Conservation (phyloP, 2,329 filamentous ascomycete species). For the Aspergillus terreus region DNA sequence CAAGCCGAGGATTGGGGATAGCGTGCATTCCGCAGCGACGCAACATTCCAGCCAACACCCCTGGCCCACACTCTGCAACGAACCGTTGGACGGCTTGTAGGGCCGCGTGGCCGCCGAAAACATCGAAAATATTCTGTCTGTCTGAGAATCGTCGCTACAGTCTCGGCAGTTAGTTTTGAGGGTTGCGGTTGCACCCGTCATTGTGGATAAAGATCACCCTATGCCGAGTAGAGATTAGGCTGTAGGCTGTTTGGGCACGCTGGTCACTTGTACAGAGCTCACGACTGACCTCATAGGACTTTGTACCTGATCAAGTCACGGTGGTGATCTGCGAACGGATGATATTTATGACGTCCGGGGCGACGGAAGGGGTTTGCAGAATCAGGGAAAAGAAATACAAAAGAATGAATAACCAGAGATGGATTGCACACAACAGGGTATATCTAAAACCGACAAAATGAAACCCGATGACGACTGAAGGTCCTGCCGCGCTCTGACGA, state of each 20-base stretch:
- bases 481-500: neutral
- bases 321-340: too few relatives aligned
- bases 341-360: neutral
- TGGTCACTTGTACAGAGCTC: neutral
- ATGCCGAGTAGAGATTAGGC: too few relatives aligned
- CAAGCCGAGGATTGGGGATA: neutral
- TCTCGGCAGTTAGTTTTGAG: neutral
- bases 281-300: neutral
- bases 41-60: neutral
- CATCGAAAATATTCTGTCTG: neutral
- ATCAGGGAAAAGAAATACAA: neutral
- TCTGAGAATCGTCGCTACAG: neutral
- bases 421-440: neutral
- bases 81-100: neutral
- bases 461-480: neutral
- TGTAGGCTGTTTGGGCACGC: too few relatives aligned
- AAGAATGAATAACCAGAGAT: neutral
- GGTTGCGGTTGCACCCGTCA: neutral
- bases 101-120: slow-evolving; percentile 1
- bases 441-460: neutral
- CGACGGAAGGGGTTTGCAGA: neutral
- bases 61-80: neutral
- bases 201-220: too few relatives aligned
- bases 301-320: neutral
- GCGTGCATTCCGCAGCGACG: neutral